These are phyloP conservation scores for Lachnellula suecica DNA, from an alignment of 2,329 filamentous ascomycete species.

Conservation along the genomic window DNA sequence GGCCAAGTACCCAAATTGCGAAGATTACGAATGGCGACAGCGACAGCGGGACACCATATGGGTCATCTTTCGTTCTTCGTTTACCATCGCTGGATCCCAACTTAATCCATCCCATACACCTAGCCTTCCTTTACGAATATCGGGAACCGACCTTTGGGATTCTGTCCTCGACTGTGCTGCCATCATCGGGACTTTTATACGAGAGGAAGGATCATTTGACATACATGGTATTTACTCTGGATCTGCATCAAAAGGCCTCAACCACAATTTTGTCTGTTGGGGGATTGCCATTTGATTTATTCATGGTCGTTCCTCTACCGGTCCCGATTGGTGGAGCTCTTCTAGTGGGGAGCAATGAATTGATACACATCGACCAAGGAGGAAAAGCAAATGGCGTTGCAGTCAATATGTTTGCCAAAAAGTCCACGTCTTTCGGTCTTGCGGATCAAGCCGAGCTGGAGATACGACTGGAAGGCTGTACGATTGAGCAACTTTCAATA, in stretches of 20 bases:
- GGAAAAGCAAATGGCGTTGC: slow-evolving; percentile 91
- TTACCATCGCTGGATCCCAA: slow-evolving; percentile 85
- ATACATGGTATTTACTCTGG: slow-evolving; percentile 93
- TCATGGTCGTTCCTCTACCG: slow-evolving; percentile 77
- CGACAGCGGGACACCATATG: slow-evolving; percentile 67
- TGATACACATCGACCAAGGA: slow-evolving; percentile 94
- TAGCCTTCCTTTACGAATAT: slow-evolving; percentile 95
- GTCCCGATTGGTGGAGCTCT: slow-evolving; percentile 86
- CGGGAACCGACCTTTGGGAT: slow-evolving; percentile 97
- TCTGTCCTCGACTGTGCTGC: slow-evolving; percentile 72
- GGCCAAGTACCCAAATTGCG: slow-evolving; percentile 46
- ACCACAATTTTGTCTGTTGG: slow-evolving; percentile 88
- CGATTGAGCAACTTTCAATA: slow-evolving; percentile 72
- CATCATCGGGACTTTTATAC: slow-evolving; percentile 69
- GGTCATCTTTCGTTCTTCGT: slow-evolving; percentile 88
- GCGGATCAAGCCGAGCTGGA: slow-evolving; percentile 81
- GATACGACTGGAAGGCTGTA: slow-evolving; percentile 78
- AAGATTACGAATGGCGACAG: slow-evolving; percentile 28
- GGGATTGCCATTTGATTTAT: slow-evolving; percentile 83
- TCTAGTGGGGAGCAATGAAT: slow-evolving; percentile 81
- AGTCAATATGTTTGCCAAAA: slow-evolving; percentile 86
- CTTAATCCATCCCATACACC: slow-evolving; percentile 84
- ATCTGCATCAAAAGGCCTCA: slow-evolving; percentile 88
- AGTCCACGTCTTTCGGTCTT: slow-evolving; percentile 80
- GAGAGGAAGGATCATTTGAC: slow-evolving; percentile 82